Percentiles rank a stretch among this genome's conserved stretches.
These are phyloP conservation scores for Cladobotryum protrusum DNA, from an alignment of 2,329 filamentous ascomycete species.

Conservation along the genomic window DNA sequence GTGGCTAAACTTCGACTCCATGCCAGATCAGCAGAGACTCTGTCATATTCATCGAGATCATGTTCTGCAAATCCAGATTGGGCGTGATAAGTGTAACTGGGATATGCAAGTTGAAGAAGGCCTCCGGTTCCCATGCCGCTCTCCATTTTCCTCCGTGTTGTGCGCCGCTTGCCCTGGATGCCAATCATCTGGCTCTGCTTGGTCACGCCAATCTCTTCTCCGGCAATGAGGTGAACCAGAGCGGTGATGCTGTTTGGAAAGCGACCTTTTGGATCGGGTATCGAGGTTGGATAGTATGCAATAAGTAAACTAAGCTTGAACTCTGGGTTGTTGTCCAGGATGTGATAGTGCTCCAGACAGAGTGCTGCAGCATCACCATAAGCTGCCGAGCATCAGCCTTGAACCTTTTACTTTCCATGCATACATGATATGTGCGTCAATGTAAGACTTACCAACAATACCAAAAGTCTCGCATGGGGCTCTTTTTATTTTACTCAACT, in stretches of 20 bases:
- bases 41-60: constrained; percentile 61
- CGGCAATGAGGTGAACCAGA: constrained; percentile 35
- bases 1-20: constrained; percentile 59
- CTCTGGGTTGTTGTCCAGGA: constrained; percentile 38
- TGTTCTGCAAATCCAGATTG: constrained; percentile 65
- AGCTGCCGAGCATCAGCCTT: constrained; percentile 20
- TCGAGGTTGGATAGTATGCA: constrained; percentile 39
- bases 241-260: constrained; percentile 35
- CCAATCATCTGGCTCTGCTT: constrained; percentile 38
- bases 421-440: background rate
- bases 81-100: constrained; percentile 38
- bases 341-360: constrained; percentile 40
- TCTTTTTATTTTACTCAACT: constrained; percentile 26
- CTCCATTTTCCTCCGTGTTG: constrained; percentile 27
- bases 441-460: constrained; percentile 30
- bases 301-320: constrained; percentile 37
- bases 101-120: constrained; percentile 30
- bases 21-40: constrained; percentile 57
- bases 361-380: constrained; percentile 38
- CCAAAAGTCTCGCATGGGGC: constrained; percentile 39
- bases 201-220: constrained; percentile 34
- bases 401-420: background rate
- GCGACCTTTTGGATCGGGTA: constrained; percentile 36
- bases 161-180: constrained; percentile 38
- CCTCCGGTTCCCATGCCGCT: constrained; percentile 33